Evolutionary conservation across 129 eudicot genomes (phyloP).

Genomic region (Flaveria trinervia): DNA sequence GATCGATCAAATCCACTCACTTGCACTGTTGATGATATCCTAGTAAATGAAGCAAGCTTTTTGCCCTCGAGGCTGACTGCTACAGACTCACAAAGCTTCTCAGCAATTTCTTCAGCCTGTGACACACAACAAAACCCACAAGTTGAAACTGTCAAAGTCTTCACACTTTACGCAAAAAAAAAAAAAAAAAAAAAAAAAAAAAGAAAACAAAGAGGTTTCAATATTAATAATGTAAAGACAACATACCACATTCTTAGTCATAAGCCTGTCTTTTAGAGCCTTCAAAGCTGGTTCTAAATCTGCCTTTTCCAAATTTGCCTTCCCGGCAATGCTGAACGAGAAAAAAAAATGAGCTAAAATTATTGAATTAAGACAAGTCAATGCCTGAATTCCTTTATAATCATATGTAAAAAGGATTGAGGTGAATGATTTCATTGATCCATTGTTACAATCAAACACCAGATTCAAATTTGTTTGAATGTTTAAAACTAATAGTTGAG

Average conservation of each 20-base stretch:
- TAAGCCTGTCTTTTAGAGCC: conserved; percentile 94
- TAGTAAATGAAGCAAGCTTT: conserved; percentile 88
- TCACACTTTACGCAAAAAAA: conserved; percentile 9
- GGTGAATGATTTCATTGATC: background rate
- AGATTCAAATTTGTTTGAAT: background rate
- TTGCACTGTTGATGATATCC: conserved; percentile 96
- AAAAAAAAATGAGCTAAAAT: background rate
- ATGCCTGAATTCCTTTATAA: too few species aligned
- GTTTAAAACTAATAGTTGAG: background rate
- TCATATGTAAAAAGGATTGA: background rate
- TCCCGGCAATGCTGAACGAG: conserved; percentile 81
- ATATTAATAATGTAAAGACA: background rate
- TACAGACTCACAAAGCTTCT: conserved; percentile 92
- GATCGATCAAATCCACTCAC: conserved; percentile 33
- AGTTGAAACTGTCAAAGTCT: conserved; percentile 12
- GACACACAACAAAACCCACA: conserved; percentile 24
- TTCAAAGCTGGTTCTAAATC: conserved; percentile 94
- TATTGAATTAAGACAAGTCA: conserved; percentile 12
- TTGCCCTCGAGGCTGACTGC: conserved; percentile 95
- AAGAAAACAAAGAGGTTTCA: background rate
- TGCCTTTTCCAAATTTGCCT: conserved; percentile 87
- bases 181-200: background rate
- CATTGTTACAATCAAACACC: background rate
- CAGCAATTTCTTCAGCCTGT: conserved; percentile 97
- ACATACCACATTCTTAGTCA: conserved; percentile 99